Base-by-base conservation (phyloP, 1,284 basidiomycete species). In the Dichomitus squalens region DNA sequence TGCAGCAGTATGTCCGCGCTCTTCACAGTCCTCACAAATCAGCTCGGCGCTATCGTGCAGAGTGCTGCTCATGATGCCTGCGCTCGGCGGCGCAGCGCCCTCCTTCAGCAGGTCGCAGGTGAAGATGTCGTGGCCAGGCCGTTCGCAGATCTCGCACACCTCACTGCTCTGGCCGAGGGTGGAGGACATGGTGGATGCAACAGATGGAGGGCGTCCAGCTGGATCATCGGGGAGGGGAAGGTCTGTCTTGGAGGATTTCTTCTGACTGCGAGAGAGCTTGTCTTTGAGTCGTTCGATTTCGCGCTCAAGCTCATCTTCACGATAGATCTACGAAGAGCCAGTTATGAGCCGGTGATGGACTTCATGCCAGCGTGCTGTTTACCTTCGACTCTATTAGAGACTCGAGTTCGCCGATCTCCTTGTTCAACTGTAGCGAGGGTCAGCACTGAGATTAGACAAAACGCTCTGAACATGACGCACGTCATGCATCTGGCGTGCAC, bases 291-390 rank as follows among this genome's bases (percentile, higher is more conserved):
- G 82, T 63, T 92, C 86, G 38, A 96, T 74, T 67, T 95, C 92
- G 66, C 87, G 87, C 70, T 96, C 95, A 36, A 97, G 85, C 68
- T 96, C 95, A 69, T 95, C 95, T 84, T 97, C 94, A 51, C 88
- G 87, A 72, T 96, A 96, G 64, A 96, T 96, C 88, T 91, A 49
- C 7, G 9, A 34, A 27, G 29, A 47, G 7, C 29, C n/a, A 29
- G 31, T 23, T 18, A 31, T 12, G 4, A 31, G 33, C 53, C 11
- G 33, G 29, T 21, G 25, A 27, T 20, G 18, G 11, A 29, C 38
- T 49, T 41, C 34, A 38, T 41, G 43, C 44, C 8, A 18, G n/a
- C 11, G 25, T n/a, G 27, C 16, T 14, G 53, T 76, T 51, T 59
- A 88, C 88, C 85, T 97, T 96, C 55, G 92, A 85, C 73, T 97